Evolutionary conservation across 371 early-diverging fungal species (phyloP), one percentile per base, ranked within the genome.

Genomic region (Lichtheimia ramosa): DNA sequence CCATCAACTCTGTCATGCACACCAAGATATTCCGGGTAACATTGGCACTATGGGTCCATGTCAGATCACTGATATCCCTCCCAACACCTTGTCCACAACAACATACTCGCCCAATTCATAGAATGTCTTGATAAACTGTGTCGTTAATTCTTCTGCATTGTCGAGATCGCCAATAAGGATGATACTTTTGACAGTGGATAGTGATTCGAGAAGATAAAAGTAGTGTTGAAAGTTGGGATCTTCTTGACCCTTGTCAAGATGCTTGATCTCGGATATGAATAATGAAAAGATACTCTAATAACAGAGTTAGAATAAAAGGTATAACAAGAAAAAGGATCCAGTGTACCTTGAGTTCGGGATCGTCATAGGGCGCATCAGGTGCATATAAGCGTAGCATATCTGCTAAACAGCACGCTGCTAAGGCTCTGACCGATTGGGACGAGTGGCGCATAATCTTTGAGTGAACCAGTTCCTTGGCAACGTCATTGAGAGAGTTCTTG

Each of bases 361-460:
- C 76, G 28, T 65, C 77, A 72, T 93, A 96, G 1, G 97, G 98
- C 3, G 94, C 92, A 41, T 94, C 91, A 6, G 97, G 97, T 3
- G 96, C 97, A 72, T 86, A 94, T 18, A 98, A 74, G 27, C 96
- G 83, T 53, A 98, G 82, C 2, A 96, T 77, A 64, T 97, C 98
- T 0, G 95, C 93, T 20, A 96, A 73, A 71, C 96, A 96, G 74
- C 94, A 93, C 1, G 95, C 90, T 1, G 88, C 83, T 18, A 90
- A 80, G 13, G 87, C 83, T 48, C 81, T 84, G 14, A 96, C 90
- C 2, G 88, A 90, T 39, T 86, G 83, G 69, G 94, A 93, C 54
- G 85, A 87, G 73, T 95, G 94, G 40, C 73, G 65, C 16, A 92
- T 59, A 25, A 96, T 74, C 42, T 87, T 71, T 12, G 83, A 65